Conservation (phyloP, 2,329 filamentous ascomycete species). For the Zymoseptoria ardabiliae region DNA sequence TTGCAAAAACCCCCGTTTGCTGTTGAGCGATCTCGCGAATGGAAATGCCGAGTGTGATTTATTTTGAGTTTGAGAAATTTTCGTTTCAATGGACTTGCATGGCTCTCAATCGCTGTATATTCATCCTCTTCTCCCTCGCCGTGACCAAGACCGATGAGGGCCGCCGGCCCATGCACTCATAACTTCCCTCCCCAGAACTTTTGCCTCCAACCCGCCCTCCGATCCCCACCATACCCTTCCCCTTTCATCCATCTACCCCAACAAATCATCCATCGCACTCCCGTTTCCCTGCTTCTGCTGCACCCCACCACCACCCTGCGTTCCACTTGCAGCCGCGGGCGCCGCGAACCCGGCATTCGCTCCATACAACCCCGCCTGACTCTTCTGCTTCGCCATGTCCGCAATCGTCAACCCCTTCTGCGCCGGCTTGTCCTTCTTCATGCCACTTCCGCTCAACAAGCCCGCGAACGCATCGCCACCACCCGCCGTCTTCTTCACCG, state of each 20-base stretch:
- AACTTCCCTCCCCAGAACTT: too few species aligned
- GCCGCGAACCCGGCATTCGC: slow-evolving; percentile 33
- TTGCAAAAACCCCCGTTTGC: too few species aligned
- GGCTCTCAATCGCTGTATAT: too few species aligned
- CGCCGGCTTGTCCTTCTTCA: slow-evolving; percentile 47
- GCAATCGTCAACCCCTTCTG: slow-evolving; percentile 72
- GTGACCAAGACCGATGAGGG: too few species aligned
- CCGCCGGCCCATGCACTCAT: too few species aligned
- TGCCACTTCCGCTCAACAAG: slow-evolving; percentile 62
- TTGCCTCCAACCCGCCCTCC: too few species aligned
- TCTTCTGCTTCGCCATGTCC: slow-evolving; percentile 97
- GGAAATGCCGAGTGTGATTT: too few species aligned
- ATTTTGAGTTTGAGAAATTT: too few species aligned
- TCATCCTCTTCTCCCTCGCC: too few species aligned
- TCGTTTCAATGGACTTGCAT: too few species aligned
- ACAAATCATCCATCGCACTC: slow-evolving; percentile 36
- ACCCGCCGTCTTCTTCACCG: slow-evolving; percentile 38
- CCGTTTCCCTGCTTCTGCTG: slow-evolving; percentile 23
- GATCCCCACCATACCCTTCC: too few species aligned
- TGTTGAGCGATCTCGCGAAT: too few species aligned
- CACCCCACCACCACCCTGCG: slow-evolving; percentile 6
- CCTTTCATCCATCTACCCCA: slow-evolving; percentile 26
- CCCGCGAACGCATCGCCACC: slow-evolving; percentile 84
- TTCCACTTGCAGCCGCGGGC: slow-evolving; percentile 37
- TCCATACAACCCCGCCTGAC: slow-evolving; percentile 89